These are phyloP conservation scores for Dendrothele bispora DNA, from an alignment of 768 basidiomycete genomes.

Conservation along the genomic window DNA sequence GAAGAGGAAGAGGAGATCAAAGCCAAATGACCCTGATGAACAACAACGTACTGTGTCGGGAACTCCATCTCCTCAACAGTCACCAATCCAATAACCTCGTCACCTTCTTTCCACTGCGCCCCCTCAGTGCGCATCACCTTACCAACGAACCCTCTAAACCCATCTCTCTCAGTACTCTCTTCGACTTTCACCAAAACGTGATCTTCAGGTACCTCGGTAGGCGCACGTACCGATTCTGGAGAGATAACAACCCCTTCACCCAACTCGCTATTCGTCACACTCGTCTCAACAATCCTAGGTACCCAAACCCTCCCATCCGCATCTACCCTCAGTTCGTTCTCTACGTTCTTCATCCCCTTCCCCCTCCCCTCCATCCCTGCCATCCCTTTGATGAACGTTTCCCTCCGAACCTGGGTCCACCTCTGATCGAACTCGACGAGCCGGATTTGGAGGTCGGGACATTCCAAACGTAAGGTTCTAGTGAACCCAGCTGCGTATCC, in stretches of 20 bases:
- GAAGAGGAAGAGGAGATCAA: background rate
- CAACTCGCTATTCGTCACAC: background rate
- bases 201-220: background rate
- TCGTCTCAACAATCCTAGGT: background rate
- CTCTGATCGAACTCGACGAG: background rate
- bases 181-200: background rate
- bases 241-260: background rate
- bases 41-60: slow-evolving; percentile 1
- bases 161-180: background rate
- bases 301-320: background rate
- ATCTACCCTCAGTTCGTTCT: background rate
- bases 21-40: slow-evolving; percentile 1
- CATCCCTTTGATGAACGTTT: background rate
- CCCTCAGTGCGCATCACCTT: background rate
- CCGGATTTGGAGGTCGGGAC: background rate
- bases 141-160: background rate
- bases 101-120: background rate
- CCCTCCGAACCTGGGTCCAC: background rate
- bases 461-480: slow-evolving; percentile 1
- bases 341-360: background rate
- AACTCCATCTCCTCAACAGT: background rate
- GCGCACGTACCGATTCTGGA: background rate
- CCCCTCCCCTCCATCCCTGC: background rate
- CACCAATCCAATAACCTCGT: slow-evolving; percentile 1
- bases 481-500: slow-evolving; percentile 2